Percentiles rank a stretch among this genome's conserved stretches.
phyloP scores from a whole-genome alignment of 345 rosid species.

The Ceriops zippeliana region DNA sequence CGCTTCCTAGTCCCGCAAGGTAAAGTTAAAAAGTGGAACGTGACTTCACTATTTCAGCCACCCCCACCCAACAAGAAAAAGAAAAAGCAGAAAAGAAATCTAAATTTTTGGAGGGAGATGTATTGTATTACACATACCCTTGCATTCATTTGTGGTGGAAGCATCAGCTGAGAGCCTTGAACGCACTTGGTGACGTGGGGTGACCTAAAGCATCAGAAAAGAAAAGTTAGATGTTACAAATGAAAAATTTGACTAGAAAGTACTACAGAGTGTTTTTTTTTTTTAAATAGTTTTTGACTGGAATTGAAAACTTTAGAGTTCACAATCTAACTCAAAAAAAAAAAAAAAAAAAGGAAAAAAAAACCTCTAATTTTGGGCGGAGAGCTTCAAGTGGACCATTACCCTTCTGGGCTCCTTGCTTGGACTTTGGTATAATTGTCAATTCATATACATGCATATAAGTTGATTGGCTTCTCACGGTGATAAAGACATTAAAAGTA shows the following conservation, averaged over 20 bases:
- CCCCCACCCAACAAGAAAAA: too few species aligned
- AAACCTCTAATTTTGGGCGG: conserved; percentile 83
- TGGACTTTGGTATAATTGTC: background rate
- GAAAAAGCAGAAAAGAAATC: too few species aligned
- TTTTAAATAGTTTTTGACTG: background rate
- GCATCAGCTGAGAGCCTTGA: conserved; percentile 75
- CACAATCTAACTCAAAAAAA: too few species aligned
- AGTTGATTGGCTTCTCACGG: too few species aligned
- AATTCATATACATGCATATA: too few species aligned
- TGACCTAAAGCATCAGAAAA: conserved; percentile 44
- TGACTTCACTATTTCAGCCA: background rate
- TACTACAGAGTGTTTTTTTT: too few species aligned
- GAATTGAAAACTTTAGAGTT: background rate
- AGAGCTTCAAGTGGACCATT: conserved; percentile 83
- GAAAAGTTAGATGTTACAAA: background rate
- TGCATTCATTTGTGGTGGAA: conserved; percentile 50
- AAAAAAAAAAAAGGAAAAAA: background rate
- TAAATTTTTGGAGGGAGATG: background rate
- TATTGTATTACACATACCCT: conserved; percentile 28
- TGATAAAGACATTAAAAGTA: background rate
- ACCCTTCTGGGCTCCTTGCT: conserved; percentile 80
- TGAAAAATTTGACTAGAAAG: background rate
- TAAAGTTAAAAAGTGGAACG: background rate
- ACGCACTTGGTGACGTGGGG: conserved; percentile 66
- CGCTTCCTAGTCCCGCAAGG: conserved; percentile 2